Evolutionary conservation across 2,329 filamentous ascomycete genomes (phyloP).

Genomic region (Lachnellula suecica): DNA sequence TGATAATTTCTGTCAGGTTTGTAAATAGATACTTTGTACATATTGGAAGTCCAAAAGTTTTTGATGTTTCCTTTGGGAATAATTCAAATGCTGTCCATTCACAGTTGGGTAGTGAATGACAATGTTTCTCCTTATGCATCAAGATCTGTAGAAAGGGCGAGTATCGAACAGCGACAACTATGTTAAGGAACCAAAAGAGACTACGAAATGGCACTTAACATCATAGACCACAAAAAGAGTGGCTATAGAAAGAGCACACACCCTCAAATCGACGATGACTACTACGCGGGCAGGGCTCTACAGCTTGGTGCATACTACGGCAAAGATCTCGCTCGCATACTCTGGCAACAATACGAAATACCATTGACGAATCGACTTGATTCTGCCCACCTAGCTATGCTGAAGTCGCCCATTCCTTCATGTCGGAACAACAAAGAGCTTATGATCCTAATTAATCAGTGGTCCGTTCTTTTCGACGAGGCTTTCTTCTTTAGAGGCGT

Average conservation of each 20-base stretch:
- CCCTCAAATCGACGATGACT: neutral
- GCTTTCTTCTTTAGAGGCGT: neutral
- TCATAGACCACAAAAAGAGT: neutral
- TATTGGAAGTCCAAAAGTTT: too few relatives aligned
- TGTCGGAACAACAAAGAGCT: neutral
- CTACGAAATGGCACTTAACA: too few relatives aligned
- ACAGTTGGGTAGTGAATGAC: too few relatives aligned
- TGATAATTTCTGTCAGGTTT: too few relatives aligned
- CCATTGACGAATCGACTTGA: neutral
- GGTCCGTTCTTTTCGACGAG: neutral
- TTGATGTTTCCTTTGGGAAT: too few relatives aligned
- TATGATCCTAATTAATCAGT: neutral
- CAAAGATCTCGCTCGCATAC: neutral
- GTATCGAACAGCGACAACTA: too few relatives aligned
- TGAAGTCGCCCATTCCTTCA: neutral
- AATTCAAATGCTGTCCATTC: too few relatives aligned
- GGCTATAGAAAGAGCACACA: neutral
- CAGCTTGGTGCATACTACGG: neutral
- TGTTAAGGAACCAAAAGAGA: too few relatives aligned
- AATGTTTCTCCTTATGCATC: neutral
- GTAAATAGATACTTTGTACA: too few relatives aligned
- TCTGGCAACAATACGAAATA: neutral
- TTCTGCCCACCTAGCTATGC: neutral
- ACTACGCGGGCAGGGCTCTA: neutral
- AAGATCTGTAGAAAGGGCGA: neutral